Evolutionary conservation across 805 yeast species (phyloP).

Genomic region (Metschnikowia gelsemii): DNA sequence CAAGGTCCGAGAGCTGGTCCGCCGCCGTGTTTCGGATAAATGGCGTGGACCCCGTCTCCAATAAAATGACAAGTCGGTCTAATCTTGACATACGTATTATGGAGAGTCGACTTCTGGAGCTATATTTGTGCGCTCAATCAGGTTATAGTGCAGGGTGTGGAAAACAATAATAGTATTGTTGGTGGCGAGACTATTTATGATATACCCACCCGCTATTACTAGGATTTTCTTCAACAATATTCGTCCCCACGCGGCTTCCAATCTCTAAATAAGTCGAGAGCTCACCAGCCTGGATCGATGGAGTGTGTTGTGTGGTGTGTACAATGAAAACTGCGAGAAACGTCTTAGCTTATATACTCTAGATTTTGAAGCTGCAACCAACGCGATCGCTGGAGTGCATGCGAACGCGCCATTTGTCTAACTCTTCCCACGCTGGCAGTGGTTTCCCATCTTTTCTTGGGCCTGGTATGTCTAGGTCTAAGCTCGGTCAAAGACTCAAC

Average conservation of each 20-base stretch:
- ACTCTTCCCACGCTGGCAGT: neutral
- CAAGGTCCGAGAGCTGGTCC: conserved; percentile 91
- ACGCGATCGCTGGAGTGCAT: conserved; percentile 18
- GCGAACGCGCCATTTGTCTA: conserved; percentile 2
- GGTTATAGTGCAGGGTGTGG: too few species aligned
- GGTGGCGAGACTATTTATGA: too few species aligned
- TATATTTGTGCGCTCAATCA: too few species aligned
- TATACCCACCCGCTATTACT: too few species aligned
- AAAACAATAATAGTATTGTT: too few species aligned
- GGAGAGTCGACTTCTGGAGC: neutral
- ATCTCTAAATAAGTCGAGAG: conserved; percentile 1
- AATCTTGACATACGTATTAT: conserved; percentile 43
- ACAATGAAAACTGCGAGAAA: conserved; percentile 17
- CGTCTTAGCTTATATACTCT: conserved; percentile 14
- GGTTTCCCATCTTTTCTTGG: too few species aligned
- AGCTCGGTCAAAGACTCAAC: too few species aligned
- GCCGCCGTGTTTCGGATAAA: conserved; percentile 95
- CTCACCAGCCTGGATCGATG: conserved; percentile 5
- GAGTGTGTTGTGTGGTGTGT: conserved; percentile 14
- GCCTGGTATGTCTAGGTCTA: too few species aligned
- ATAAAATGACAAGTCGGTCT: conserved; percentile 54
- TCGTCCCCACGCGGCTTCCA: neutral
- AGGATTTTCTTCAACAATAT: too few species aligned
- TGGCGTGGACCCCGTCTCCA: conserved; percentile 94
- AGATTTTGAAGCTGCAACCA: conserved; percentile 6